Conservation (phyloP, 2,329 filamentous ascomycete species). For the Aspergillus oerlinghausenensis region DNA sequence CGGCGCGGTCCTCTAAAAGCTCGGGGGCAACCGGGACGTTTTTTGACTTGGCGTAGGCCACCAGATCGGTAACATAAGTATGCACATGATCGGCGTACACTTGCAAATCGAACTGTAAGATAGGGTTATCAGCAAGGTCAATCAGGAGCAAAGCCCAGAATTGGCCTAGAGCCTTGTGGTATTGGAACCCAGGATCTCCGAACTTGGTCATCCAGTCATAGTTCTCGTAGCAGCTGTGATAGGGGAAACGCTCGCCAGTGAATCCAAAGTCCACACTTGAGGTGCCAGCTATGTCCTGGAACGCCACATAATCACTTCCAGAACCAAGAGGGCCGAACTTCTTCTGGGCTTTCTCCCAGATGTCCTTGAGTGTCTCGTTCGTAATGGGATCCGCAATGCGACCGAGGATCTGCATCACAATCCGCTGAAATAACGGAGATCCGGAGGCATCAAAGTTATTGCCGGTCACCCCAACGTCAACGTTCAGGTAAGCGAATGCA, state of each 20-base stretch:
- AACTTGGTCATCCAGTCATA: slow-evolving; percentile 78
- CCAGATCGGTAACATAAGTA: slow-evolving; percentile 62
- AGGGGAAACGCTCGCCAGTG: slow-evolving; percentile 60
- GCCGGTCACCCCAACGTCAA: slow-evolving; percentile 77
- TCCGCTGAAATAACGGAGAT: slow-evolving; percentile 71
- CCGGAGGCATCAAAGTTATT: slow-evolving; percentile 70
- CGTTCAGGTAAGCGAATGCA: slow-evolving; percentile 84
- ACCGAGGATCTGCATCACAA: slow-evolving; percentile 68
- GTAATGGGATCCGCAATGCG: slow-evolving; percentile 67
- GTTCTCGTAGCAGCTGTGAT: slow-evolving; percentile 83
- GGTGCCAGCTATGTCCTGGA: slow-evolving; percentile 85
- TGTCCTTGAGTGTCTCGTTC: slow-evolving; percentile 67
- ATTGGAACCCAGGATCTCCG: slow-evolving; percentile 76
- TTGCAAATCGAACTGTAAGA: slow-evolving; percentile 76
- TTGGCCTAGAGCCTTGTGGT: slow-evolving; percentile 75
- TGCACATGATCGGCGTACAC: slow-evolving; percentile 65
- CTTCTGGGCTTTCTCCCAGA: slow-evolving; percentile 63
- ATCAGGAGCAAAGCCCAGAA: slow-evolving; percentile 77
- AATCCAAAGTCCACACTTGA: slow-evolving; percentile 86
- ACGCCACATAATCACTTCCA: slow-evolving; percentile 79
- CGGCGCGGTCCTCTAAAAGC: background rate
- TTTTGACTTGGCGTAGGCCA: slow-evolving; percentile 59
- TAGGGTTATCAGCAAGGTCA: slow-evolving; percentile 73
- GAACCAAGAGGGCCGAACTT: slow-evolving; percentile 66
- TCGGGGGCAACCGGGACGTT: slow-evolving; percentile 33